Base-by-base conservation (phyloP, 148 eudicot genomes). In the Chenopodium quinoa region DNA sequence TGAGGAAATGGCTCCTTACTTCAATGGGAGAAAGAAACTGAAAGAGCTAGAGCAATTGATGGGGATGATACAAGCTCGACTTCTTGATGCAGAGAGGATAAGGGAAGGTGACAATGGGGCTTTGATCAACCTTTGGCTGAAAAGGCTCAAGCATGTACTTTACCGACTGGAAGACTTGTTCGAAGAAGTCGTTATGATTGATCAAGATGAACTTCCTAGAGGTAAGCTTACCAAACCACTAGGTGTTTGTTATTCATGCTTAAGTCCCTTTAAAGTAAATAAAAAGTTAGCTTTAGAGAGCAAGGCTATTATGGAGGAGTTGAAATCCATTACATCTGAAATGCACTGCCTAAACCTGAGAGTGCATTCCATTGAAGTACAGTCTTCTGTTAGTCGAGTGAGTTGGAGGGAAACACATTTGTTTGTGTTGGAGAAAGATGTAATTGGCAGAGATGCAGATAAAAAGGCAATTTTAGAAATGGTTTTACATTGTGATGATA, bases 151-250 rank as follows among this genome's bases (percentile, higher is more conserved):
- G 52, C 2, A 23, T 16, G 25, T 69, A 25, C 63, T 67, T 11
- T 67, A 69, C 65, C 17, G 34, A 25, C n/a, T 78, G 14, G 80
- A 78, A 66, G 80, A 78, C 44, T 78, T 78, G 63, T 48, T 67
- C 65, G 80, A 78, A 66, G 80, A 78, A 40, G 73, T 78, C 14
- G 23, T 27, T 12, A 13, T 68, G 40, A 65, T 44, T 37, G 75
- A 78, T 32, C 23, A 25, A 8, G 5, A 14, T 48, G 44, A 78
- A 19, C 25, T 48, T 13, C 12, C 13, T 48, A 23, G 64, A 50
- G 70, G 74, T 29, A 67, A 48, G 11, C 8, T 69, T 52, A 52
- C 56, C 56, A 9, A 52, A 9, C 56, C 56, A 13, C 56, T 52
- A 13, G 13, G 56, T 52, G 56, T 2, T 48, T 20, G 17, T 58